Percentiles rank a stretch among this genome's conserved stretches.
These are phyloP conservation scores for Stipa capillata DNA, from an alignment of 176 grass and related monocot species.

Conservation along the genomic window DNA sequence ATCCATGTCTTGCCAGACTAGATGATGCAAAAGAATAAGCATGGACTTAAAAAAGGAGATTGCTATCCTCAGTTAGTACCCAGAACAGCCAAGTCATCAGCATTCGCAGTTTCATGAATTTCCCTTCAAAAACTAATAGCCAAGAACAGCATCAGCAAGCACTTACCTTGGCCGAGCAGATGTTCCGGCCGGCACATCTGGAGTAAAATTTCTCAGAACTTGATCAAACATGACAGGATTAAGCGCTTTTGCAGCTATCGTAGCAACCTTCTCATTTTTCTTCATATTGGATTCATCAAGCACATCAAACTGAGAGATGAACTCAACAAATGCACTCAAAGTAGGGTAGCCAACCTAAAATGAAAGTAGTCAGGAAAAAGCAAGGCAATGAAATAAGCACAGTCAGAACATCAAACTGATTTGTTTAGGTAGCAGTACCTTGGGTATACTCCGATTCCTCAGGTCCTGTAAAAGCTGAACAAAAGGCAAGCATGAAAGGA, in stretches of 20 bases:
- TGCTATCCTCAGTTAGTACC: not conserved
- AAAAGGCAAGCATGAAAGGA: constrained; percentile 81
- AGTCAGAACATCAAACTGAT: not conserved
- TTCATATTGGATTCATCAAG: constrained; percentile 51
- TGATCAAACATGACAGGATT: constrained; percentile 73
- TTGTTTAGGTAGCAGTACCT: constrained; percentile 29
- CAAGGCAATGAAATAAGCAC: not conserved
- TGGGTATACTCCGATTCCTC: constrained; percentile 49
- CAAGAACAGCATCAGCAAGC: not conserved
- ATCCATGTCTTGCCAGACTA: not conserved
- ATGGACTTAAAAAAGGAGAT: not conserved
- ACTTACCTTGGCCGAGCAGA: constrained; percentile 65
- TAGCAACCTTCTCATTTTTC: constrained; percentile 38
- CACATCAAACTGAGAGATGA: constrained; percentile 74
- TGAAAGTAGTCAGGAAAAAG: constrained; percentile 8
- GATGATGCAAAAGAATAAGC: not conserved
- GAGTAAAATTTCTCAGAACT: constrained; percentile 76
- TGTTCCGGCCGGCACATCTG: constrained; percentile 64
- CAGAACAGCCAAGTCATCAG: not conserved
- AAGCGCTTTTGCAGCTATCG: constrained; percentile 56
- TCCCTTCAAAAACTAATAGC: not conserved
- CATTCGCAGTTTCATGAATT: not conserved
- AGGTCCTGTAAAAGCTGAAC: constrained; percentile 63
- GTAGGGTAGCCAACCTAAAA: constrained; percentile 76
- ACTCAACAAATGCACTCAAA: constrained; percentile 71